Conservation (phyloP, 2,329 filamentous ascomycete species). For the Neopestalotiopsis sp. region DNA sequence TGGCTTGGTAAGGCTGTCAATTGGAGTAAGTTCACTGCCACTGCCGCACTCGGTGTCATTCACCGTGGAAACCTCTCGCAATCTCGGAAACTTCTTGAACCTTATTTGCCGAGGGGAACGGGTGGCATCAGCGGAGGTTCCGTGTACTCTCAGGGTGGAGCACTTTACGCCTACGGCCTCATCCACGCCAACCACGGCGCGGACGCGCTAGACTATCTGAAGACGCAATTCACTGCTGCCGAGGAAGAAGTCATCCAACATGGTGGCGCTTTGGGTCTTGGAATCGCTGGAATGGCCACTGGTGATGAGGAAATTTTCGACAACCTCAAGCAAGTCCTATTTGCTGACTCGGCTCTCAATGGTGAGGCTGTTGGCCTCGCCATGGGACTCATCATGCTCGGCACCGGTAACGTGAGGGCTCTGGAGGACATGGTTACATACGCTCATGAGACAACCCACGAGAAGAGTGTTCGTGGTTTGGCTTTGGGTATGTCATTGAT, state of each 20-base stretch:
- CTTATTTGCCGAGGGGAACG: conserved; percentile 80
- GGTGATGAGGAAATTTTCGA: conserved; percentile 91
- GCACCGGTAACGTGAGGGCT: conserved; percentile 93
- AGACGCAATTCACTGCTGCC: conserved; percentile 74
- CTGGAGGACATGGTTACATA: conserved; percentile 98
- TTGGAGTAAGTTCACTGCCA: conserved; percentile 99
- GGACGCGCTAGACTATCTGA: conserved; percentile 82
- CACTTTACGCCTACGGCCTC: conserved; percentile 91
- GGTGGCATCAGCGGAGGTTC: conserved; percentile 79
- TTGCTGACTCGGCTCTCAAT: conserved; percentile 93
- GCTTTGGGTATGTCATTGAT: conserved; percentile 97
- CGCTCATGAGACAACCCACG: conserved; percentile 95
- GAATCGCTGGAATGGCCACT: conserved; percentile 97
- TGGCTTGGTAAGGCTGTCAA: conserved; percentile 99
- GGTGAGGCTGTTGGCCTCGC: conserved; percentile 94
- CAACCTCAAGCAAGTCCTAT: conserved; percentile 86
- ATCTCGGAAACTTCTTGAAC: conserved; percentile 89
- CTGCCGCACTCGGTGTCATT: conserved; percentile 93
- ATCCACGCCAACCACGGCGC: conserved; percentile 98
- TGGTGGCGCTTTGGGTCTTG: conserved; percentile 91
- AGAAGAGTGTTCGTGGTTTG: conserved; percentile 96
- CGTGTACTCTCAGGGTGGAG: conserved; percentile 94
- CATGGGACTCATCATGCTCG: conserved; percentile 98
- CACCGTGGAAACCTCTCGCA: conserved; percentile 95
- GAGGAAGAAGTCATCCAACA: conserved; percentile 96